Evolutionary conservation across 2,329 filamentous ascomycete genomes (phyloP).

Genomic region (Fusarium avenaceum): DNA sequence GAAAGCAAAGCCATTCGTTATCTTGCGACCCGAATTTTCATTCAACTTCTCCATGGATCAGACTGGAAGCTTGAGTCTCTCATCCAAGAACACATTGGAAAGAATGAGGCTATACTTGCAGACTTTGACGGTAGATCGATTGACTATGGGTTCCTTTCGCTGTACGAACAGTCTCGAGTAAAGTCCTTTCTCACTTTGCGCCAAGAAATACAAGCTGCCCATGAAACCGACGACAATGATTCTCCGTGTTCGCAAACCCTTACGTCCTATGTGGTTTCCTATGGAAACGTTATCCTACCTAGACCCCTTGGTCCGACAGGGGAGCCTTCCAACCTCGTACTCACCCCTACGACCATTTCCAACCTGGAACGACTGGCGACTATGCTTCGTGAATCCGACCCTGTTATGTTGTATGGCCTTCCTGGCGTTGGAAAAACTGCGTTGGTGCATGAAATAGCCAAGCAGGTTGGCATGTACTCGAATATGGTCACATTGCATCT

Average conservation of each 20-base stretch:
- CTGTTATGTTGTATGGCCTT: conserved; percentile 84
- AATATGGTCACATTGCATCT: conserved; percentile 94
- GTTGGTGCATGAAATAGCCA: conserved; percentile 84
- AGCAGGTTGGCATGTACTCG: conserved; percentile 80
- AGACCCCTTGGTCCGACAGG: conserved; percentile 65
- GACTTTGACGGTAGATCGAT: conserved; percentile 81
- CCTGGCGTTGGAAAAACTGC: conserved; percentile 93
- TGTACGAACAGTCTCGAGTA: conserved; percentile 69
- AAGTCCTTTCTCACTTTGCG: conserved; percentile 61
- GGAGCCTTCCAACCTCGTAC: conserved; percentile 68
- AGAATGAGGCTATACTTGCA: conserved; percentile 71
- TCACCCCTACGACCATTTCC: conserved; percentile 77
- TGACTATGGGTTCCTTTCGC: conserved; percentile 81
- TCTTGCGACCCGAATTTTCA: conserved; percentile 85
- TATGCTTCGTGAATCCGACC: conserved; percentile 75
- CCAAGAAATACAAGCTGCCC: conserved; percentile 52
- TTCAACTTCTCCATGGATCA: conserved; percentile 81
- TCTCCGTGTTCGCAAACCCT: conserved; percentile 58
- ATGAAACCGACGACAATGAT: conserved; percentile 21
- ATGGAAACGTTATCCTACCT: conserved; percentile 77
- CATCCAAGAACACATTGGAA: conserved; percentile 73
- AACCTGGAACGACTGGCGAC: conserved; percentile 80
- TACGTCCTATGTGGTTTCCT: conserved; percentile 72
- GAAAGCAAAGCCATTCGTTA: conserved; percentile 75
- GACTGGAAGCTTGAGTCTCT: conserved; percentile 83